phyloP scores from a whole-genome alignment of 768 basidiomycete species.

The Tricholoma hemisulphureum region DNA sequence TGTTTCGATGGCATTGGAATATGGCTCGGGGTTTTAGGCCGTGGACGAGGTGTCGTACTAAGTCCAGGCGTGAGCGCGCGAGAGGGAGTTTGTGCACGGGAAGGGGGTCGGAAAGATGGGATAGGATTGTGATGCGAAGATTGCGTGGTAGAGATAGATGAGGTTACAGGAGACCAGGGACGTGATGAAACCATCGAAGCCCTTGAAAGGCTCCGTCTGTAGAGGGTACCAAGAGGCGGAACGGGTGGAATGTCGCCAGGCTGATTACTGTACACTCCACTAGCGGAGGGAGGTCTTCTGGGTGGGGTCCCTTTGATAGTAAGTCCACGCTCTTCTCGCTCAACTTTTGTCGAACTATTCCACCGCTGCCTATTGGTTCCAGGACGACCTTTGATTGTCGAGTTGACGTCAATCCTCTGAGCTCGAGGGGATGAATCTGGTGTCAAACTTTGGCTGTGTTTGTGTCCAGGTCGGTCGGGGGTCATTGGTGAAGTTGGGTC shows the following conservation, averaged over 20 bases:
- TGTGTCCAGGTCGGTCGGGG: conserved; percentile 60
- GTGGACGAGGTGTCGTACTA: conserved; percentile 55
- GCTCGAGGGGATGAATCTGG: conserved; percentile 63
- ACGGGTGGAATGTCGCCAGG: conserved; percentile 42
- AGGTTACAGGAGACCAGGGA: conserved; percentile 77
- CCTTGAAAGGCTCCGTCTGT: conserved; percentile 66
- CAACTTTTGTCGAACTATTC: conserved; percentile 83
- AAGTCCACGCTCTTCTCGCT: conserved; percentile 45
- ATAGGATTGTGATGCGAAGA: conserved; percentile 45
- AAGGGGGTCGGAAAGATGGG: conserved; percentile 45
- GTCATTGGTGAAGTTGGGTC: conserved; percentile 48
- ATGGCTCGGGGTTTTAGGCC: conserved; percentile 76
- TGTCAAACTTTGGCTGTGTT: conserved; percentile 68
- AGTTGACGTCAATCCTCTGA: conserved; percentile 36
- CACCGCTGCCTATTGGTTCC: conserved; percentile 51
- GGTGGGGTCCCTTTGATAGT: conserved; percentile 51
- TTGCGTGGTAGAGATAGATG: conserved; percentile 67
- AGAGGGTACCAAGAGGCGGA: conserved; percentile 47
- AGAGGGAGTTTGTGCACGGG: conserved; percentile 62
- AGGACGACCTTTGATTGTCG: conserved; percentile 39
- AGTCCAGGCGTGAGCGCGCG: conserved; percentile 36
- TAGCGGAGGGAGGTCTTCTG: conserved; percentile 49
- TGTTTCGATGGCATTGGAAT: conserved; percentile 66
- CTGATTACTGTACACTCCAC: conserved; percentile 35
- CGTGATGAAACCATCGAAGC: conserved; percentile 76